Base-by-base conservation (phyloP, 495 filamentous ascomycete genomes). In the Penicillium lagena region DNA sequence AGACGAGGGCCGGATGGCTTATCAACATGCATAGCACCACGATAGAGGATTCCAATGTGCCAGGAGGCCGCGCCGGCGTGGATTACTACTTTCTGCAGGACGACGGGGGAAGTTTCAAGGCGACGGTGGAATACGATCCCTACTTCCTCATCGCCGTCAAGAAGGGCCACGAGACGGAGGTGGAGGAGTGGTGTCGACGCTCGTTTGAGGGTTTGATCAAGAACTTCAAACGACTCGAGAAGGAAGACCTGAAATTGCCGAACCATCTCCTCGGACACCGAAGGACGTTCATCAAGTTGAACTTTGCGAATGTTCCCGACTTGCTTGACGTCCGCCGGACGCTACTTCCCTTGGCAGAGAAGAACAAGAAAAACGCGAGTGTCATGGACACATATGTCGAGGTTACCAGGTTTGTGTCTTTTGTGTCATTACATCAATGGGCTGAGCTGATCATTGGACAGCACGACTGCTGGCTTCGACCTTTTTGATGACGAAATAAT, bases 351-450 rank as follows among this genome's bases (percentile, higher is more conserved):
- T 77, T 99, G 63, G 93, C 90, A 27, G 90, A 96, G 67, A 95
- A 90, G 68, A 99, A 97, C 54, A 94, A 86, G 72, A 91, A 89
- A 60, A 90, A 85, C 49, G 81, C 94, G 73, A 89, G 83, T 71
- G 86, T 89, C 39, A 94, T 97, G 87, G 93, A 99, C 75, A 89
- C 91, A 52, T 99, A 97, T 78, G 88, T 88, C 43, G 94, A 99
- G 74, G 89, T 95, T 55, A 86, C 87, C 46, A 86, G 81, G 89
- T 94, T 65, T 56, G 79, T 76, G 12, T 27, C 32, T 34, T 34
- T 34, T 2, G 32, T 34, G 9, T 22, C 22, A 22, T 22, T 22
- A 2, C 22, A 3, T 22, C 22, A 22, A 22, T 22, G 22, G 36
- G 44, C 66, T 68, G 49, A 71, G 60, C 36, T 54, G 32, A 29